A percentile compares a stretch with the other conserved stretches of the same genome.
Evolutionary conservation across 371 early-diverging fungal genomes (phyloP).

Genomic region (Saksenaea vasiformis): DNA sequence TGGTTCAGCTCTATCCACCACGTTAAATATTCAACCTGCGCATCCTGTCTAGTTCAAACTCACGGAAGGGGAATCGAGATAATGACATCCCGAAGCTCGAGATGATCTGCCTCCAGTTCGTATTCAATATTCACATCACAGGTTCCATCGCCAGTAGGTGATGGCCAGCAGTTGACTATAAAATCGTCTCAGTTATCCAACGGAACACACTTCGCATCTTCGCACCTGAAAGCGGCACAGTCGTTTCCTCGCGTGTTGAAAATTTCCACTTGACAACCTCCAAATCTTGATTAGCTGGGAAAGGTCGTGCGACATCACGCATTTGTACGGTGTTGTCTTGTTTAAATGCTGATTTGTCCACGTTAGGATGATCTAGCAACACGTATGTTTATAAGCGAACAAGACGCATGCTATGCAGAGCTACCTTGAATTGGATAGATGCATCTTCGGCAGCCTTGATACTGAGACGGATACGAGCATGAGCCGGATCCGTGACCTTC

Average conservation of each 20-base stretch:
- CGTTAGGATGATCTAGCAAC: constrained; percentile 93
- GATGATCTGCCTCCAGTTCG: constrained; percentile 69
- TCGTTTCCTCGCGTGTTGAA: constrained; percentile 72
- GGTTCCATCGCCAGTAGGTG: constrained; percentile 79
- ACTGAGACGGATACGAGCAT: constrained; percentile 56
- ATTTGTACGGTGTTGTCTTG: constrained; percentile 66
- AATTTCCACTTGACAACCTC: constrained; percentile 88
- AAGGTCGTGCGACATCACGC: constrained; percentile 74
- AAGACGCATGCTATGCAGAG: background rate
- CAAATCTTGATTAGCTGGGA: constrained; percentile 82
- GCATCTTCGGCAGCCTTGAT: constrained; percentile 53
- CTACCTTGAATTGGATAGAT: constrained; percentile 75
- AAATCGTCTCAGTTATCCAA: too few relatives aligned
- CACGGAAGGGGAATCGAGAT: constrained; percentile 87
- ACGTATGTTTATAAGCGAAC: constrained; percentile 61
- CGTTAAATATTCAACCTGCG: background rate
- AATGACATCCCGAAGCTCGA: constrained; percentile 79
- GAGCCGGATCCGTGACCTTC: constrained; percentile 64
- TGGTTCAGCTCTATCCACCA: constrained; percentile 52
- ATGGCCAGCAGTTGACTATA: constrained; percentile 93
- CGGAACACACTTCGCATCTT: background rate
- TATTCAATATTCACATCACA: constrained; percentile 93
- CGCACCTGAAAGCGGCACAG: constrained; percentile 80
- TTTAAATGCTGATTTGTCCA: constrained; percentile 83
- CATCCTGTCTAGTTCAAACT: constrained; percentile 28